Conservation (phyloP, 2,329 filamentous ascomycete genomes). For the Diaporthe citriasiana region DNA sequence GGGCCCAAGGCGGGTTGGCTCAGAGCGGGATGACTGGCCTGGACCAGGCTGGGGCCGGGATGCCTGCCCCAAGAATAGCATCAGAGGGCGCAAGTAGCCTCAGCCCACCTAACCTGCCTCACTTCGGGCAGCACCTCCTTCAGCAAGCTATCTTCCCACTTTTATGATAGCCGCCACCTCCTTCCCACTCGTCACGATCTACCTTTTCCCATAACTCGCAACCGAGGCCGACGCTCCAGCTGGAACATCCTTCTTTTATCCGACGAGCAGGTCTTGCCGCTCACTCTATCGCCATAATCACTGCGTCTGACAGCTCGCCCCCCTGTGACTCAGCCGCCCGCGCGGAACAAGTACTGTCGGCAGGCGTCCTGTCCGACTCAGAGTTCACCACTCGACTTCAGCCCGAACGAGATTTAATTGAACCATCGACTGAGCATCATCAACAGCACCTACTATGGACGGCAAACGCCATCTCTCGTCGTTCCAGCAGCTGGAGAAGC, state of each 20-base stretch:
- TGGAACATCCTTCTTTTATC: neutral
- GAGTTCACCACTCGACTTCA: slow-evolving; percentile 52
- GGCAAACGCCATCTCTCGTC: slow-evolving; percentile 93
- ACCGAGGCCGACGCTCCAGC: neutral
- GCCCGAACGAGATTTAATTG: slow-evolving; percentile 50
- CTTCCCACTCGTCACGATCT: neutral
- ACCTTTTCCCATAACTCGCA: neutral
- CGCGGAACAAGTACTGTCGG: slow-evolving; percentile 54
- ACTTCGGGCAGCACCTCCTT: slow-evolving; percentile 19
- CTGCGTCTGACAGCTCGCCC: slow-evolving; percentile 47
- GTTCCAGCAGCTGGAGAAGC: slow-evolving; percentile 99
- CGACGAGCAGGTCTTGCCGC: slow-evolving; percentile 4
- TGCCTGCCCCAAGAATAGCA: slow-evolving; percentile 43
- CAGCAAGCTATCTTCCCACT: slow-evolving; percentile 4
- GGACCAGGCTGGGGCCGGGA: slow-evolving; percentile 13
- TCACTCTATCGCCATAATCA: slow-evolving; percentile 22
- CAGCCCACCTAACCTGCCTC: slow-evolving; percentile 28
- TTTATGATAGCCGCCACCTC: neutral
- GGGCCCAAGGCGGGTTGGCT: slow-evolving; percentile 1
- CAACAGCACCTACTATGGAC: slow-evolving; percentile 75
- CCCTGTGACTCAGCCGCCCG: slow-evolving; percentile 43
- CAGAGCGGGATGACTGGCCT: slow-evolving; percentile 9
- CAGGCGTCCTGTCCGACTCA: slow-evolving; percentile 57
- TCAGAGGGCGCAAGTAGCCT: slow-evolving; percentile 23
- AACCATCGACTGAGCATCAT: slow-evolving; percentile 44